phyloP scores from a whole-genome alignment of 2,329 filamentous ascomycete species.

The Cytospora leucostoma region DNA sequence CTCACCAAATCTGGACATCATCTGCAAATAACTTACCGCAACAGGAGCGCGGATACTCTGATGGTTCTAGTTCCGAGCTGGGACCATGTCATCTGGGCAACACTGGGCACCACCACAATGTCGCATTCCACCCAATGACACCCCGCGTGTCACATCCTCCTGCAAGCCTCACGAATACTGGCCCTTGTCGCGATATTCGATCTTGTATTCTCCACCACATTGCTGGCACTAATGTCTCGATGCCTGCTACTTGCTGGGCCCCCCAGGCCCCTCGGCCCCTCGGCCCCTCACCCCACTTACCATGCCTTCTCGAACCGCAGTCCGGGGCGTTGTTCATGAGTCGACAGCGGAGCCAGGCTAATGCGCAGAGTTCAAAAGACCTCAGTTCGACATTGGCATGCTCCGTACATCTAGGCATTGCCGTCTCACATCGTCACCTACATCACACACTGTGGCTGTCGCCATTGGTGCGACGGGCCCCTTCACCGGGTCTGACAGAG shows the following conservation, averaged over 20 bases:
- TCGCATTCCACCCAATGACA: slow-evolving; percentile 15
- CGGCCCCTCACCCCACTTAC: not conserved
- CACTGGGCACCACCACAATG: not conserved
- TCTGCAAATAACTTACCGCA: not conserved
- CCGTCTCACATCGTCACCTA: slow-evolving; percentile 16
- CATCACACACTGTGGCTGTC: slow-evolving; percentile 7
- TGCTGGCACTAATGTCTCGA: not conserved
- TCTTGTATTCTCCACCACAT: not conserved
- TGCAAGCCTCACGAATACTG: slow-evolving; percentile 17
- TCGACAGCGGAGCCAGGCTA: not conserved
- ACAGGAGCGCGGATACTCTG: not conserved
- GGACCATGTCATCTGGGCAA: not conserved
- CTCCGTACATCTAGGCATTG: not conserved
- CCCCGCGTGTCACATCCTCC: not conserved
- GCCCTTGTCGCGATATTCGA: slow-evolving; percentile 13
- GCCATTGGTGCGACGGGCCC: slow-evolving; percentile 11
- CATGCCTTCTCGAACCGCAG: not conserved
- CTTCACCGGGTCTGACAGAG: not conserved
- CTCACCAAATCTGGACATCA: not conserved
- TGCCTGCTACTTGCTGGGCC: not conserved
- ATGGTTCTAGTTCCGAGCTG: not conserved
- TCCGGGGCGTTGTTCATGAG: not conserved
- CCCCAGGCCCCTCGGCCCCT: not conserved
- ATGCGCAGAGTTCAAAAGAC: not conserved
- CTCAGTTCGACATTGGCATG: not conserved